Base-by-base conservation (phyloP, 768 basidiomycete genomes). In the Suillus spraguei region DNA sequence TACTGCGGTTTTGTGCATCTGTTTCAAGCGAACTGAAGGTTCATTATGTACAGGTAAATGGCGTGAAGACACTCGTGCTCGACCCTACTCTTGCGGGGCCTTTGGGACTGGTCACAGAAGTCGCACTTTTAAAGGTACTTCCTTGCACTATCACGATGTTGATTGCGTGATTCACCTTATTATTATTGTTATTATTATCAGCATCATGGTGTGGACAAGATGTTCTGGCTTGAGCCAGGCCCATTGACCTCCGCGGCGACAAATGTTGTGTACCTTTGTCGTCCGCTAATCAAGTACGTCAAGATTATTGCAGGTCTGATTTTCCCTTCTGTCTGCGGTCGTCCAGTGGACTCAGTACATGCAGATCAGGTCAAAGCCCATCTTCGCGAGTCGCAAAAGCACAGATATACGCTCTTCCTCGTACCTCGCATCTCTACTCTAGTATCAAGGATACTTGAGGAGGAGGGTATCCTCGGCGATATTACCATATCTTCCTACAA, bases 161-260 rank as follows among this genome's bases (percentile, higher is more conserved):
- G 14, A 60, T 60, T n/a, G 7, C 7, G 53, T 38, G 62, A 63
- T 41, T 42, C 67, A 33, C 71, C 62, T 33, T 20, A n/a, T 35
- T 14, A 28, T 61, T 68, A n/a, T n/a, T n/a, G n/a, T n/a, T n/a
- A n/a, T 33, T 20, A n/a, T 35, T 14, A 28, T 61, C 68, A 99
- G 97, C 92, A 99, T 72, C 96, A 99, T 87, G 96, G 95, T 6
- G 94, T 99, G 4, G 96, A 98, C 80, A 97, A 97, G 82, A 97
- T 99, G 93, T 97, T 96, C 79, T 99, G 97, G 97, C 86, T 99
- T 28, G 97, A 99, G 77, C 76, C 90, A 13, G 96, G 96, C 20
- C 89, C 93, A 10, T 78, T 99, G 53, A 83, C 87, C 14, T 90
- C 93, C 3, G 83, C 87, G 4, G 95, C 96, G 7, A 85, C 91